These are phyloP conservation scores for Acrodontium crateriforme DNA, from an alignment of 2,329 filamentous ascomycete species.

Conservation along the genomic window DNA sequence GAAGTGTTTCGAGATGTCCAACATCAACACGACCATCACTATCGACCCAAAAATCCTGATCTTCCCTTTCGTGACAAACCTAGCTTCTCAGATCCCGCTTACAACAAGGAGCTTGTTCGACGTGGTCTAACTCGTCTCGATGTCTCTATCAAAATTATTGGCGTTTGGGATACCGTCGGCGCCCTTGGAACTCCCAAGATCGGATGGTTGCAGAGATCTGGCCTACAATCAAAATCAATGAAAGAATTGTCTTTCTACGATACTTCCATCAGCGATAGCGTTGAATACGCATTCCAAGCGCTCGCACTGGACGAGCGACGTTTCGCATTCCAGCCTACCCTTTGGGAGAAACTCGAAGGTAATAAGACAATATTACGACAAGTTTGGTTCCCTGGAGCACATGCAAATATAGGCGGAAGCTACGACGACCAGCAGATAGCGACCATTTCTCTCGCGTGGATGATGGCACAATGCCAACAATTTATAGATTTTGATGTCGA, in stretches of 20 bases:
- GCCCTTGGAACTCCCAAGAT: slow-evolving; percentile 33
- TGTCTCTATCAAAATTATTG: slow-evolving; percentile 28
- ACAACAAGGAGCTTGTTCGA: slow-evolving; percentile 26
- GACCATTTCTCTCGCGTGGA: slow-evolving; percentile 42
- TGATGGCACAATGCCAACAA: slow-evolving; percentile 39
- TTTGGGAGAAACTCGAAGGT: slow-evolving; percentile 31
- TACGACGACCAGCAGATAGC: slow-evolving; percentile 33
- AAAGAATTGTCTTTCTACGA: slow-evolving; percentile 35
- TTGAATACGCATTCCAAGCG: slow-evolving; percentile 33
- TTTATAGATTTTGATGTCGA: slow-evolving; percentile 35
- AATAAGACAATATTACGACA: slow-evolving; percentile 32
- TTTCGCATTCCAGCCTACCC: slow-evolving; percentile 25
- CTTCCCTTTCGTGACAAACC: slow-evolving; percentile 35
- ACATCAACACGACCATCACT: slow-evolving; percentile 29
- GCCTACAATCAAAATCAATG: slow-evolving; percentile 18
- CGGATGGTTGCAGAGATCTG: slow-evolving; percentile 23
- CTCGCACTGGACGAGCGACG: slow-evolving; percentile 31
- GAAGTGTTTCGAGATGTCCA: slow-evolving; percentile 35
- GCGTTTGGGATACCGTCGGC: slow-evolving; percentile 34
- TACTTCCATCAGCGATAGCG: slow-evolving; percentile 27
- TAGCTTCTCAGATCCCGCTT: slow-evolving; percentile 28
- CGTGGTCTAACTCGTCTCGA: slow-evolving; percentile 20
- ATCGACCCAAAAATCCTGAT: slow-evolving; percentile 31
- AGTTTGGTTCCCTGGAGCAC: slow-evolving; percentile 36
- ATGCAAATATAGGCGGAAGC: slow-evolving; percentile 33